Percentiles rank a stretch among this genome's conserved stretches.
Conservation (phyloP, 352 stramenopile genomes). For the Globisporangium emineosum region DNA sequence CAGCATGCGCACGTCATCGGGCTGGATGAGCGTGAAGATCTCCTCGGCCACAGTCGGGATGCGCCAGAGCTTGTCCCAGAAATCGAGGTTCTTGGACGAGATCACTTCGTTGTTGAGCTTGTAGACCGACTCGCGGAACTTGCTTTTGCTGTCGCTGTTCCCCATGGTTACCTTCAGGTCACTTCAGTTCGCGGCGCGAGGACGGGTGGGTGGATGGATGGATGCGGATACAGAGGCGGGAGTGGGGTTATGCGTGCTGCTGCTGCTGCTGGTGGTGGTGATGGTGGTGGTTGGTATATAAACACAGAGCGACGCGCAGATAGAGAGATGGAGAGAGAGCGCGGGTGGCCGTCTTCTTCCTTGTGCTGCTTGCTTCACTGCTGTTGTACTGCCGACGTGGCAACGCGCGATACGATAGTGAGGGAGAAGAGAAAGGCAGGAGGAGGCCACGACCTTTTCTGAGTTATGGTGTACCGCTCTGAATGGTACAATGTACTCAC, state of each 20-base stretch:
- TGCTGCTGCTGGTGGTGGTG: too few species aligned
- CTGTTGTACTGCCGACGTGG: background rate
- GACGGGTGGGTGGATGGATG: background rate
- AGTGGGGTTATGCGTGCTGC: background rate
- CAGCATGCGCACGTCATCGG: conserved; percentile 86
- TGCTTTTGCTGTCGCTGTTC: conserved; percentile 90
- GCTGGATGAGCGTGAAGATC: conserved; percentile 89
- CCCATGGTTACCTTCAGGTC: conserved; percentile 41
- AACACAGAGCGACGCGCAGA: too few species aligned
- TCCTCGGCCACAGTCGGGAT: conserved; percentile 86
- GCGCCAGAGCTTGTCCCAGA: conserved; percentile 89
- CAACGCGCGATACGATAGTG: background rate
- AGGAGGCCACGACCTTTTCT: background rate
- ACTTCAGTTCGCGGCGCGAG: background rate
- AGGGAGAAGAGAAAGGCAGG: conserved; percentile 3
- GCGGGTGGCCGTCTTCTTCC: background rate
- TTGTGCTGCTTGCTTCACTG: background rate
- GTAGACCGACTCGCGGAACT: conserved; percentile 90
- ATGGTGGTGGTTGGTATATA: background rate
- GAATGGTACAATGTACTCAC: background rate
- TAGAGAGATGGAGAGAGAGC: background rate
- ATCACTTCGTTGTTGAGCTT: conserved; percentile 90
- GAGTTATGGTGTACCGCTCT: background rate
- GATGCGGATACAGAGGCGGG: background rate
- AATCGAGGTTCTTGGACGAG: conserved; percentile 84